A percentile compares a stretch with the other conserved stretches of the same genome.
Evolutionary conservation across 345 rosid species (phyloP).

Genomic region (Euphorbia peplus): DNA sequence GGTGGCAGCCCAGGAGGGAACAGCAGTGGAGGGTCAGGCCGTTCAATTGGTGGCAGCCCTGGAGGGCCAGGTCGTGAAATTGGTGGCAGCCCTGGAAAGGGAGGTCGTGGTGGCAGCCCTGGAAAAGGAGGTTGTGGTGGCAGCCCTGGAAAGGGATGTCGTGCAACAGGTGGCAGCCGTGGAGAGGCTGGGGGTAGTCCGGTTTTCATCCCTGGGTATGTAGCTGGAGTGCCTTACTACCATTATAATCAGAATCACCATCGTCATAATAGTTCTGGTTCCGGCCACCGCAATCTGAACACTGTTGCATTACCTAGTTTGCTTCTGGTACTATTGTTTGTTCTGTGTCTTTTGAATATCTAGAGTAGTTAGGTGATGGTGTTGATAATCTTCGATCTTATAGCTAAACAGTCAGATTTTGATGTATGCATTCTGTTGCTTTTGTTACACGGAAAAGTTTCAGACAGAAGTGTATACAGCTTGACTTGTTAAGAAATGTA

Average conservation of each 20-base stretch:
- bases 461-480: too few species aligned
- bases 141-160: conserved; percentile 1
- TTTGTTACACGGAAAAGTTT: neutral
- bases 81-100: neutral
- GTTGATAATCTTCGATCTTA: neutral
- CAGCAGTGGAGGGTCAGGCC: too few species aligned
- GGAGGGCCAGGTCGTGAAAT: neutral
- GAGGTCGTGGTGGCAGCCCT: conserved; percentile 8
- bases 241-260: neutral
- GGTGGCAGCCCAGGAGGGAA: too few species aligned
- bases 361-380: neutral
- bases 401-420: neutral
- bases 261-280: neutral
- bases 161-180: neutral
- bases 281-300: neutral
- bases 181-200: neutral
- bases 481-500: too few species aligned
- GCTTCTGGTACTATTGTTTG: neutral
- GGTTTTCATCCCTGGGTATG: conserved; percentile 21
- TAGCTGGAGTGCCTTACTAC: conserved; percentile 18
- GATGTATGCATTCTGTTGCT: conserved; percentile 3
- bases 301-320: neutral
- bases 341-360: neutral
- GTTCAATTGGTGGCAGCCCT: neutral
- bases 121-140: conserved; percentile 17